Conservation (phyloP, 176 grass and related monocot species). For the Lolium rigidum region DNA sequence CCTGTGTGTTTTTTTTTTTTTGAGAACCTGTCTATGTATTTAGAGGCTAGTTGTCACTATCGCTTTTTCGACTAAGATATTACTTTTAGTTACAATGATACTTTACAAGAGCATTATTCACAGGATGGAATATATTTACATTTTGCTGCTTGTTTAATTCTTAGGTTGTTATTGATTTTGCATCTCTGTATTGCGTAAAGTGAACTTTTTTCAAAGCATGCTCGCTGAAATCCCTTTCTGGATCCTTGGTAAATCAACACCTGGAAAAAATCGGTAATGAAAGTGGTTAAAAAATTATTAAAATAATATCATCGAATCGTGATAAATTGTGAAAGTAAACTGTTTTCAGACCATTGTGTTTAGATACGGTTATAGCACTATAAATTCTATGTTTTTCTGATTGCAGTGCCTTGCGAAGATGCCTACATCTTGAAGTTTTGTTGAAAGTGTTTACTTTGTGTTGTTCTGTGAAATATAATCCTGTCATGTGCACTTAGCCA, state of each 20-base stretch:
- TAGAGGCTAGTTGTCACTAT: slow-evolving; percentile 24
- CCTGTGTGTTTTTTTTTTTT: background rate
- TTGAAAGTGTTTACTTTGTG: slow-evolving; percentile 4
- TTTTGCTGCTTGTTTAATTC: slow-evolving; percentile 27
- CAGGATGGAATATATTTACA: background rate
- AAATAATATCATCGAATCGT: background rate
- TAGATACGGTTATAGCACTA: background rate
- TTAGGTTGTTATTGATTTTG: background rate
- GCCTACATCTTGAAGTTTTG: slow-evolving; percentile 22
- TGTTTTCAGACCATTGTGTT: background rate
- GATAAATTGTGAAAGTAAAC: background rate
- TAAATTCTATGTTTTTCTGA: slow-evolving; percentile 13
- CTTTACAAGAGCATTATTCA: slow-evolving; percentile 27
- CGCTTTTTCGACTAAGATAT: slow-evolving; percentile 29
- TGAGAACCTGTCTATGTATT: background rate
- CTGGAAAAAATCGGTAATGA: background rate
- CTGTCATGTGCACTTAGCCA: slow-evolving; percentile 17
- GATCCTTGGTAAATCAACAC: background rate
- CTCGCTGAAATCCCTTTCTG: background rate
- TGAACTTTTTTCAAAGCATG: background rate
- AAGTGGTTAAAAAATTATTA: background rate
- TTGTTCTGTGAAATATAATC: slow-evolving; percentile 30
- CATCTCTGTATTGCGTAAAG: background rate
- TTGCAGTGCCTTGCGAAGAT: slow-evolving; percentile 22
- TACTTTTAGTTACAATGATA: slow-evolving; percentile 12